Percentiles rank a stretch among this genome's conserved stretches.
Evolutionary conservation across 208 protist genomes (phyloP).

Genomic region (Trichomonas vaginalis): DNA sequence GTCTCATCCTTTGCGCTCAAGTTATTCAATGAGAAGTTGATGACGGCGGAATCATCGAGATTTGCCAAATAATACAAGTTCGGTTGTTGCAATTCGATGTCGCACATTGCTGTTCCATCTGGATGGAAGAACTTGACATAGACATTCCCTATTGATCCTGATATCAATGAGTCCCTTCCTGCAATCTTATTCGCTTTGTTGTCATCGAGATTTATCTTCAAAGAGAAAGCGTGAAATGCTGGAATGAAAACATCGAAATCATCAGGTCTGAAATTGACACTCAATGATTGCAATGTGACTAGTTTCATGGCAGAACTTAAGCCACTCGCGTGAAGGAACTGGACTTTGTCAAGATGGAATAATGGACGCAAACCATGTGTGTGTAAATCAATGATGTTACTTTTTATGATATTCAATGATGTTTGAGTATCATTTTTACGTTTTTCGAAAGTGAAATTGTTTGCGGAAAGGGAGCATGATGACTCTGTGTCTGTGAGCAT

Average conservation of each 20-base stretch:
- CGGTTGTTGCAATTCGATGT: not conserved
- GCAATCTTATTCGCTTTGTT: not conserved
- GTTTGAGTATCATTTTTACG: not conserved
- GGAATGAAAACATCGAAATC: not conserved
- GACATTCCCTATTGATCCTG: not conserved
- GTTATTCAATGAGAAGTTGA: not conserved
- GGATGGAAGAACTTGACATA: not conserved
- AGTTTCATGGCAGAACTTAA: not conserved
- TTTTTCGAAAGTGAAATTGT: not conserved
- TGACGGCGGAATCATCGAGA: not conserved
- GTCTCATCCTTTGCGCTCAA: not conserved
- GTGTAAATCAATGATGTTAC: not conserved
- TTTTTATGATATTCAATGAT: not conserved
- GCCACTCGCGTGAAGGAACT: not conserved
- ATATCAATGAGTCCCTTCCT: not conserved
- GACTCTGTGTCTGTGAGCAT: not conserved
- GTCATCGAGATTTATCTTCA: not conserved
- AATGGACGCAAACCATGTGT: too few species aligned
- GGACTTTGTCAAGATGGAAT: not conserved
- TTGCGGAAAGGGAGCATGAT: not conserved
- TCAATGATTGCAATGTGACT: not conserved
- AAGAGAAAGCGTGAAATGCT: not conserved
- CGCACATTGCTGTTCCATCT: not conserved
- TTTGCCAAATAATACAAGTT: not conserved
- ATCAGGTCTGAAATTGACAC: not conserved